Evolutionary conservation across 1,284 basidiomycete genomes (phyloP).

Genomic region (Papiliotrema terrestris): DNA sequence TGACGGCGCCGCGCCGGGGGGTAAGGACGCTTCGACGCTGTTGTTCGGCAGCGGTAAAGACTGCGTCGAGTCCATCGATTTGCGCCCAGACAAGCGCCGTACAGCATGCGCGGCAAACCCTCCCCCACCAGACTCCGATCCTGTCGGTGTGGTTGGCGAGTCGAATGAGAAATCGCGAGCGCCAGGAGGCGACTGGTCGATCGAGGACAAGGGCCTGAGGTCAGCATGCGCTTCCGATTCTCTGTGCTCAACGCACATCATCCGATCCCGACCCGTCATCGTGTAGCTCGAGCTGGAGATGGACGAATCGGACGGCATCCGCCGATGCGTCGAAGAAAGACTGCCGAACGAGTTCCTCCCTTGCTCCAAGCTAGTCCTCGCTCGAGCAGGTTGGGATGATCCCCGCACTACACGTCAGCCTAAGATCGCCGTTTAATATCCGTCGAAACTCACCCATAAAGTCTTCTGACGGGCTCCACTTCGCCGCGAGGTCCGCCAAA

Average conservation of each 20-base stretch:
- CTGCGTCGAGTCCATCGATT: constrained; percentile 44
- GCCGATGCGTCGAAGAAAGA: constrained; percentile 25
- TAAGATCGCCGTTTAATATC: not conserved
- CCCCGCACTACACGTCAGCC: not conserved
- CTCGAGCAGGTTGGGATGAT: constrained; percentile 10
- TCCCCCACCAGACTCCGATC: constrained; percentile 28
- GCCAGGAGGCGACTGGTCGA: constrained; percentile 15
- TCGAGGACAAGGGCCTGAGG: constrained; percentile 37
- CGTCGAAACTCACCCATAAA: not conserved
- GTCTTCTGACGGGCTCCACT: constrained; percentile 2
- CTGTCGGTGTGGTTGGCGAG: constrained; percentile 41
- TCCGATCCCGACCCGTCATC: constrained; percentile 15
- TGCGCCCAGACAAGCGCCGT: constrained; percentile 28
- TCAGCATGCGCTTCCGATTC: not conserved
- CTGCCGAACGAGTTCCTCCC: constrained; percentile 12
- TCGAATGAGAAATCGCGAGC: constrained; percentile 18
- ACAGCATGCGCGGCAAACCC: constrained; percentile 19
- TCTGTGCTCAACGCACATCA: constrained; percentile 21
- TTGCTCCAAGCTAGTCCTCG: constrained; percentile 5
- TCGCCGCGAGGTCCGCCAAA: constrained; percentile 4
- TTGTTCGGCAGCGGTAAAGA: constrained; percentile 31
- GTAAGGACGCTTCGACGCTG: constrained; percentile 18
- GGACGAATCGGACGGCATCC: constrained; percentile 45
- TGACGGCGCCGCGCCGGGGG: constrained; percentile 30
- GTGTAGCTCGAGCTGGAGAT: constrained; percentile 42